phyloP scores from a whole-genome alignment of 140 eudicot genomes.

The Senecio squalidus region DNA sequence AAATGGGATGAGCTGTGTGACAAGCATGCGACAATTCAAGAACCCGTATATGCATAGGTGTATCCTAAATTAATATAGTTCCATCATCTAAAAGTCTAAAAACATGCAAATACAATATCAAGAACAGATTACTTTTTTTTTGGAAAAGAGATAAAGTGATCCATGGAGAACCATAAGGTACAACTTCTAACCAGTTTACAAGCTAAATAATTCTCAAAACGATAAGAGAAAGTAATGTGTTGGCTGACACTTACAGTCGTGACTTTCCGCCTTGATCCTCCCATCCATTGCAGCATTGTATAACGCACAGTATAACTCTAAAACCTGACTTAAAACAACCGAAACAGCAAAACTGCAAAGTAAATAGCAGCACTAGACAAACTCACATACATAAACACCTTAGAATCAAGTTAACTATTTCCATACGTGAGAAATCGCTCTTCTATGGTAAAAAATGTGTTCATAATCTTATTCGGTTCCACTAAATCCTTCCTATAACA shows the following conservation, averaged over 20 bases:
- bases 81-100: not conserved
- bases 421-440: no score
- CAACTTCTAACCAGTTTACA: constrained; percentile 3
- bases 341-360: constrained; percentile 11
- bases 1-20: not conserved
- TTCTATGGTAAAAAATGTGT: no score
- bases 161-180: constrained; percentile 4
- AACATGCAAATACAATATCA: not conserved
- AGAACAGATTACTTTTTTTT: no score
- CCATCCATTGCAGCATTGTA: constrained; percentile 95
- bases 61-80: not conserved
- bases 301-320: not conserved
- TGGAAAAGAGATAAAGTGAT: not conserved
- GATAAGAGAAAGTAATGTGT: constrained; percentile 2
- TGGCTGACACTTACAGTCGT: constrained; percentile 55
- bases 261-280: constrained; percentile 96
- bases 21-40: not conserved
- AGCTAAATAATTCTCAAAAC: constrained; percentile 4
- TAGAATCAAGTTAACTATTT: no score
- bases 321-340: constrained; percentile 10
- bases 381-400: no score
- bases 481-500: no score
- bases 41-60: not conserved
- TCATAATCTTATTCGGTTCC: no score
- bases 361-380: not conserved